Percentiles rank a stretch among this genome's conserved stretches.
These are phyloP conservation scores for Ajuga chamaepitys DNA, from an alignment of 257 asterid genomes.

Conservation along the genomic window DNA sequence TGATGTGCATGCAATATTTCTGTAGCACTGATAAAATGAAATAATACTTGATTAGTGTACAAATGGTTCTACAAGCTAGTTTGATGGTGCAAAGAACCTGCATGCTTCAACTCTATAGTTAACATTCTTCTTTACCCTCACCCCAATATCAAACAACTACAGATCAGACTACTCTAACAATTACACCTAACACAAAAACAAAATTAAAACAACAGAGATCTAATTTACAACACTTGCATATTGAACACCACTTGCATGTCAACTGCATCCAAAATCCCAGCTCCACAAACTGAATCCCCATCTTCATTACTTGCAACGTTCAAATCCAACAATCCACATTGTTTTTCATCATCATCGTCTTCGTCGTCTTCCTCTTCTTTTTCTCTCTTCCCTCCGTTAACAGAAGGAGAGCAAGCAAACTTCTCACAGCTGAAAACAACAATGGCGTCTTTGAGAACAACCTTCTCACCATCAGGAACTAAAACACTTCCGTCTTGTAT, in stretches of 20 bases:
- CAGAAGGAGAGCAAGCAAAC: background rate
- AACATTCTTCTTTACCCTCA: slow-evolving; percentile 26
- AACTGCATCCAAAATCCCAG: slow-evolving; percentile 41
- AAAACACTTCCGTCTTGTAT: slow-evolving; percentile 37
- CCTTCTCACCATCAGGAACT: slow-evolving; percentile 29
- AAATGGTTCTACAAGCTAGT: too few relatives aligned
- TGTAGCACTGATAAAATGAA: too few relatives aligned
- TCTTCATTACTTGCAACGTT: slow-evolving; percentile 42
- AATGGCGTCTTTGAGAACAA: slow-evolving; percentile 58
- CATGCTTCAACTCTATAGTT: slow-evolving; percentile 1
- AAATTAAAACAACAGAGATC: background rate
- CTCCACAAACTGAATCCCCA: slow-evolving; percentile 15
- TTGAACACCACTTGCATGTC: slow-evolving; percentile 56
- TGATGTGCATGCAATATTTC: too few relatives aligned
- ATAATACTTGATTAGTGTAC: background rate
- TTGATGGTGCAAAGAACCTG: background rate
- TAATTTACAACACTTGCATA: slow-evolving; percentile 38
- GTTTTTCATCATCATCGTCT: slow-evolving; percentile 5
- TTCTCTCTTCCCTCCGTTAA: background rate
- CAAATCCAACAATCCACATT: slow-evolving; percentile 47
- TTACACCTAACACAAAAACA: background rate
- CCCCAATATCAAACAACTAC: slow-evolving; percentile 20
- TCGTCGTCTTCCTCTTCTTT: background rate
- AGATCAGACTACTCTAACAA: slow-evolving; percentile 7
- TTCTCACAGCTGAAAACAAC: slow-evolving; percentile 44